Evolutionary conservation across 305 asterid species (phyloP).

Genomic region (Fraxinus latifolia): DNA sequence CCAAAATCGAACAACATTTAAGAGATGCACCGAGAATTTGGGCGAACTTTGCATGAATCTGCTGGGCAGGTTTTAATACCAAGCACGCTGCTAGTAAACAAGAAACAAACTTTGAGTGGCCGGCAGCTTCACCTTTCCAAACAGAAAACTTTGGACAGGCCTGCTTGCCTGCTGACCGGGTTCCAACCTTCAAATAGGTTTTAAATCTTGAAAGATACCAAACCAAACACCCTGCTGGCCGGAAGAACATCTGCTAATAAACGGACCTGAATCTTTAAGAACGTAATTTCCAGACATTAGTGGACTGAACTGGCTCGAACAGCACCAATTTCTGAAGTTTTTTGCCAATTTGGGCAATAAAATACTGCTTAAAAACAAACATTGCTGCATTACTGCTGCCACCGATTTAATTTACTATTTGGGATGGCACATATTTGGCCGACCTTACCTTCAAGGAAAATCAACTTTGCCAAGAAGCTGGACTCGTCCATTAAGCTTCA

Average conservation of each 20-base stretch:
- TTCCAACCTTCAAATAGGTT: background rate
- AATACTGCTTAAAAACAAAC: background rate
- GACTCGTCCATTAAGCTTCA: background rate
- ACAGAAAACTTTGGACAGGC: background rate
- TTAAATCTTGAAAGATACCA: background rate
- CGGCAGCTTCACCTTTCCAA: background rate
- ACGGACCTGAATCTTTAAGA: background rate
- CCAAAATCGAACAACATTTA: background rate
- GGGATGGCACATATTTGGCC: background rate
- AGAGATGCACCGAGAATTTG: background rate
- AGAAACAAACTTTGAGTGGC: background rate
- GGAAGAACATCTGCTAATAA: background rate
- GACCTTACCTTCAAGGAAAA: background rate
- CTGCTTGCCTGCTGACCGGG: background rate
- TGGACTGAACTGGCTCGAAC: background rate
- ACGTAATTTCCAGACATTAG: background rate
- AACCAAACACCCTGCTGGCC: background rate
- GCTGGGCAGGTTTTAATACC: background rate
- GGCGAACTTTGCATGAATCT: background rate
- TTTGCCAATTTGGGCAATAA: background rate
- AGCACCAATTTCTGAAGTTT: background rate
- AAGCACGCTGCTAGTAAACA: background rate
- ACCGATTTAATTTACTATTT: background rate
- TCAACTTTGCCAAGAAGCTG: background rate
- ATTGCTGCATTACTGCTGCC: background rate